phyloP scores from a whole-genome alignment of 768 basidiomycete genomes.

The Crucibulum laeve region DNA sequence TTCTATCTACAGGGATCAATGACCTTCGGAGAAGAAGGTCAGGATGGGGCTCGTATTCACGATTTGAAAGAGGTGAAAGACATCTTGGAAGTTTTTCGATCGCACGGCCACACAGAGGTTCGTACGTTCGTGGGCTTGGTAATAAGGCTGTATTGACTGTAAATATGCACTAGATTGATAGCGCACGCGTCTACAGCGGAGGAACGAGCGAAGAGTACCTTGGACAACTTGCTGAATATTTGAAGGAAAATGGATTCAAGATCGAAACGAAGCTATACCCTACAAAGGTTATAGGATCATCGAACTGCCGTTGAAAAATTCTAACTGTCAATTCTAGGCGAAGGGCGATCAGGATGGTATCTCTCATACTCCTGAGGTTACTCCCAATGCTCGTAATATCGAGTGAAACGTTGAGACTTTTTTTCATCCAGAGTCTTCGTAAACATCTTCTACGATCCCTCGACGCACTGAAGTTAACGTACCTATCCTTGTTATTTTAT shows the following conservation, averaged over 20 bases:
- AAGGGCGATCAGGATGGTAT: constrained; percentile 7
- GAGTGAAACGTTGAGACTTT: background rate
- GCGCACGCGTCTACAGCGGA: constrained; percentile 42
- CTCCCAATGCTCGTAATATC: background rate
- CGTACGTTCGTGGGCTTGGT: constrained; percentile 14
- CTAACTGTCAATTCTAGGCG: background rate
- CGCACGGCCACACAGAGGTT: constrained; percentile 53
- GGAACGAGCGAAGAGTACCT: constrained; percentile 56
- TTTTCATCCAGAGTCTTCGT: constrained; percentile 34
- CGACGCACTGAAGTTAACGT: constrained; percentile 38
- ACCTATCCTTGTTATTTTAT: constrained; percentile 17
- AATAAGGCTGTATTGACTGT: constrained; percentile 15
- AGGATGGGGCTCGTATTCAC: constrained; percentile 44
- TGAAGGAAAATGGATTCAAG: constrained; percentile 40
- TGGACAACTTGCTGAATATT: constrained; percentile 28
- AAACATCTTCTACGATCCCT: constrained; percentile 42
- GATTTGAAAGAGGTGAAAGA: constrained; percentile 42
- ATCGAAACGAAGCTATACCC: constrained; percentile 62
- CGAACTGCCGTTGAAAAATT: background rate
- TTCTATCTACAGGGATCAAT: constrained; percentile 38
- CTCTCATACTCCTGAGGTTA: constrained; percentile 26
- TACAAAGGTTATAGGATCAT: constrained; percentile 11
- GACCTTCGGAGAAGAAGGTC: constrained; percentile 48
- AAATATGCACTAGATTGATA: constrained; percentile 34
- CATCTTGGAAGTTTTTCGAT: constrained; percentile 49